Base-by-base conservation (phyloP, 345 rosid species). In the Arabis alpina region DNA sequence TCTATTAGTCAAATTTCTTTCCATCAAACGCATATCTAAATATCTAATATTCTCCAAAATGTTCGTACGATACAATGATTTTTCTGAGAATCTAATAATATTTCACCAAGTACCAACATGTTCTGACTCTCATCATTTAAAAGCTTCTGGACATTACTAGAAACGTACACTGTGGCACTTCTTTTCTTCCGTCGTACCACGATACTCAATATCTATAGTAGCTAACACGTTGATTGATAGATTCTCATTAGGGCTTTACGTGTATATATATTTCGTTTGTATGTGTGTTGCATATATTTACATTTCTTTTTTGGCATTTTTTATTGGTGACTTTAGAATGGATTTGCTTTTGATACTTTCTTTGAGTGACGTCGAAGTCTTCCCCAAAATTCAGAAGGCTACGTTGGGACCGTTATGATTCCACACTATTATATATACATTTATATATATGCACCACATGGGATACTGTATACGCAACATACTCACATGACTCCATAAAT, bases 331-430 rank as follows among this genome's bases (percentile, higher is more conserved):
- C 78, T 61, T 60, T 52, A 9, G 9, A 60, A 60, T 34, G 54
- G 57, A 67, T 43, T 66, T 75, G 69, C 58, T 45, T 75, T 68
- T 75, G 70, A 63, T 68, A 68, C 59, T 75, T 61, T 75, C 64
- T 75, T 75, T 68, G 74, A 75, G 69, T 68, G 69, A 68, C 70
- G 78, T 75, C 52, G 73, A 75, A 75, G 74, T 54, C 63, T 68
- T 67, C 64, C 78, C 37, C 24, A 54, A 47, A 75, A 25, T 54
- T 54, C 52, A 54, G 28, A 61, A 47, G 58, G 5, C 69, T 32
- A 75, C 52, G 64, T 61, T 68, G 74, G 64, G 64, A 75, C 74
- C 64, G 78, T 75, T 68, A 75, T 54, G 78, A 68, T 68, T 68
- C 70, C 70, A 54, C 62, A 61, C 58, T 9, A 19, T 37, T 11